A percentile compares a stretch with the other conserved stretches of the same genome.
Conservation (phyloP, 1,284 basidiomycete species). For the Abortiporus biennis region DNA sequence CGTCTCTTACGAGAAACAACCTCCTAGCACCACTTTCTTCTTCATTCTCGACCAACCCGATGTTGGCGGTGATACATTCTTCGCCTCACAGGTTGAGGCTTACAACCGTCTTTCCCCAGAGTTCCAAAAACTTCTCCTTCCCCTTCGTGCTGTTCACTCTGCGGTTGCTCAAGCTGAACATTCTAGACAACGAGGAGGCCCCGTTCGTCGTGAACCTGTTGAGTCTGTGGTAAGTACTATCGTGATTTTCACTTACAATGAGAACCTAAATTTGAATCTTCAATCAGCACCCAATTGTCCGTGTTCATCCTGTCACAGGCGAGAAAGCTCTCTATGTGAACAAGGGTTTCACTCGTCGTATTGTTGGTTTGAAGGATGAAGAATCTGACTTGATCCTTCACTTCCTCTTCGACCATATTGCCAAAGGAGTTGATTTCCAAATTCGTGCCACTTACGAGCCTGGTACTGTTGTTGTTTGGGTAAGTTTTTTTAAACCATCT, state of each 20-base stretch:
- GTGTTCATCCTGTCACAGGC: constrained; percentile 59
- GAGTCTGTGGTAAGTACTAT: constrained; percentile 38
- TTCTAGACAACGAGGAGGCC: constrained; percentile 42
- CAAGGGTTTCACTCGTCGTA: constrained; percentile 53
- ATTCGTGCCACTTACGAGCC: constrained; percentile 37
- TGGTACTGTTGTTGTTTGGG: constrained; percentile 44
- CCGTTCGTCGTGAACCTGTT: constrained; percentile 60
- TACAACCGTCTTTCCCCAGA: constrained; percentile 67
- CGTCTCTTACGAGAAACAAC: constrained; percentile 52
- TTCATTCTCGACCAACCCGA: constrained; percentile 41
- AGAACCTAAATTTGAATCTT: neutral
- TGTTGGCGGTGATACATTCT: constrained; percentile 54
- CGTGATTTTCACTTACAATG: neutral
- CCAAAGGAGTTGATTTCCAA: constrained; percentile 42
- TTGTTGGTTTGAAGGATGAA: constrained; percentile 63
- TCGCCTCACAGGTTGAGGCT: constrained; percentile 53
- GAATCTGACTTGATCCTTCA: constrained; percentile 62
- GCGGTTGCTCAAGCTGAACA: constrained; percentile 55
- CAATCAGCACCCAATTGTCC: constrained; percentile 42
- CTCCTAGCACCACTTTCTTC: constrained; percentile 56
- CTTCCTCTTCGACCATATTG: constrained; percentile 52
- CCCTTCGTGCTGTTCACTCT: constrained; percentile 58
- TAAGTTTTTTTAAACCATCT: constrained; percentile 11
- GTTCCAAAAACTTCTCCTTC: constrained; percentile 60
- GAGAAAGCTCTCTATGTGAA: constrained; percentile 65